Evolutionary conservation across 2,329 filamentous ascomycete genomes (phyloP).

Genomic region (Diaporthe sp.): DNA sequence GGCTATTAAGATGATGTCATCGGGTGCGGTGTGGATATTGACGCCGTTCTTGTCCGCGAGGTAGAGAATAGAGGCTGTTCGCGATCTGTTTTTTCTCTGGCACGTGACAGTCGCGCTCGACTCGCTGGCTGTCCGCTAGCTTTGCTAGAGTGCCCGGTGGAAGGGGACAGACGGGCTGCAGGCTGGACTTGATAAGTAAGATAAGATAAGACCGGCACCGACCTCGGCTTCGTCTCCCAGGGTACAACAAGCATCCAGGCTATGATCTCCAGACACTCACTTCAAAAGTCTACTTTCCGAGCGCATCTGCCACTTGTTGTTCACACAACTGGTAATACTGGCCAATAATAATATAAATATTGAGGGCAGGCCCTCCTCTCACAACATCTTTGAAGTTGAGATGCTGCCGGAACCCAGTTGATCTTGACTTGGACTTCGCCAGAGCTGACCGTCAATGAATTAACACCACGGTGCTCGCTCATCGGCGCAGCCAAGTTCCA

Average conservation of each 20-base stretch:
- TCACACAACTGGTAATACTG: not conserved
- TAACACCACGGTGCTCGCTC: not conserved
- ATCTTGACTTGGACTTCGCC: not conserved
- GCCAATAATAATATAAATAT: not conserved
- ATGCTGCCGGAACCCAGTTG: not conserved
- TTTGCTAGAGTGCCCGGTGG: slow-evolving; percentile 11
- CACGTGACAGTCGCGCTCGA: slow-evolving; percentile 37
- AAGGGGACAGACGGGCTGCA: not conserved
- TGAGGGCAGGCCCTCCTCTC: not conserved
- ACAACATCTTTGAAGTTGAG: too few species aligned
- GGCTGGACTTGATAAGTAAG: not conserved
- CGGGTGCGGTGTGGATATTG: slow-evolving; percentile 38
- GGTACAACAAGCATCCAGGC: not conserved
- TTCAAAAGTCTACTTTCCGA: not conserved
- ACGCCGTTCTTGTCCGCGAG: slow-evolving; percentile 38
- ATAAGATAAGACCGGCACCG: slow-evolving; percentile 25
- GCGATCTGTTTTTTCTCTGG: slow-evolving; percentile 40
- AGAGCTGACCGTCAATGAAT: not conserved
- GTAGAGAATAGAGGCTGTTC: slow-evolving; percentile 33
- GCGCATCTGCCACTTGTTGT: not conserved
- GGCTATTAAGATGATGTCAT: slow-evolving; percentile 42
- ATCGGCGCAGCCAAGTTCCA: not conserved
- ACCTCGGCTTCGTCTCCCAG: not conserved
- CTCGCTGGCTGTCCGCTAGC: not conserved
- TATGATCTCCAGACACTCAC: not conserved